phyloP scores from a whole-genome alignment of 129 eudicot genomes.

The Daucus carota region DH1_v3.0 NC_030386.2:31605501-31606000 shows the following conservation, averaged over 20 bases:
- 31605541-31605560: constrained; percentile 93
- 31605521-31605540: constrained; percentile 94
- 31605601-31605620: constrained; percentile 84
- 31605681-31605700: not conserved
- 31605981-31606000: not conserved
- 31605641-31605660: constrained; percentile 8
- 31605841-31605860: not conserved
- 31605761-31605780: not conserved
- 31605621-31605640: constrained; percentile 94
- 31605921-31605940: not conserved
- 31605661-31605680: not conserved
- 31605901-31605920: not conserved
- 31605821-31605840: not conserved
- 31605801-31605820: not conserved
- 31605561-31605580: constrained; percentile 97
- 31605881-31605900: not conserved
- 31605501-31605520: constrained; percentile 99
- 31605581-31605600: constrained; percentile 96
- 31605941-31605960: not conserved
- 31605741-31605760: not conserved
- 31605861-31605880: not conserved
- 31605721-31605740: not conserved
- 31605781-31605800: not conserved
- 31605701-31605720: not conserved
- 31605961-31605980: not conserved